phyloP scores from a whole-genome alignment of 2,329 filamentous ascomycete species.

The Calcarisporium arbuscula region DNA sequence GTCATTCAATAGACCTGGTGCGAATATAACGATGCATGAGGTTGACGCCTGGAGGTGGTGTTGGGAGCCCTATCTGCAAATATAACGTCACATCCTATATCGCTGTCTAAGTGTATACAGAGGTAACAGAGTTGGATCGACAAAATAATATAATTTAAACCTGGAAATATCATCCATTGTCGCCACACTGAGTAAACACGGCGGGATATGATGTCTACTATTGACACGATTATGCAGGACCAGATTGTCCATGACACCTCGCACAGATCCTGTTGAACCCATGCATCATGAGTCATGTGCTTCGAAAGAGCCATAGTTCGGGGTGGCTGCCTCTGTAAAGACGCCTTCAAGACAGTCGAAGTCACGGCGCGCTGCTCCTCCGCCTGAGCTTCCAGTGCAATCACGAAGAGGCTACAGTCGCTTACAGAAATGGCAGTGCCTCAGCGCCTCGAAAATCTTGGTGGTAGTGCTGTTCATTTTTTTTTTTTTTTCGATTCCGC shows the following conservation, averaged over 20 bases:
- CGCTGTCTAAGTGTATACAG: too few species aligned
- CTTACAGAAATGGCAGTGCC: slow-evolving; percentile 3
- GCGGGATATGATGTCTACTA: slow-evolving; percentile 4
- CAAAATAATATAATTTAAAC: too few species aligned
- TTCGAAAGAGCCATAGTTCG: slow-evolving; percentile 2
- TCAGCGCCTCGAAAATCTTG: slow-evolving; percentile 5
- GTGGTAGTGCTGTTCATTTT: too few species aligned
- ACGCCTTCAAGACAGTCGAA: slow-evolving; percentile 1
- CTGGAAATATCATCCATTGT: too few species aligned
- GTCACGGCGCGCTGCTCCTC: slow-evolving; percentile 4
- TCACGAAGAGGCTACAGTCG: slow-evolving; percentile 8
- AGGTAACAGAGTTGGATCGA: too few species aligned
- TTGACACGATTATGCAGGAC: slow-evolving; percentile 3
- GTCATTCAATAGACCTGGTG: too few species aligned
- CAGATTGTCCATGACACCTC: slow-evolving; percentile 3
- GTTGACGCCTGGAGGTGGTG: too few species aligned
- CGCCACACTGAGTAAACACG: too few species aligned
- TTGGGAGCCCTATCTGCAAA: too few species aligned
- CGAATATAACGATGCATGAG: too few species aligned
- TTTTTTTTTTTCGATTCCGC: slow-evolving; percentile 1
- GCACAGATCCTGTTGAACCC: slow-evolving; percentile 7
- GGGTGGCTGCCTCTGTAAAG: slow-evolving; percentile 3
- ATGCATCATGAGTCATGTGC: slow-evolving; percentile 5
- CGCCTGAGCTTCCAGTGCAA: slow-evolving; percentile 4
- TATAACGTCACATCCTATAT: too few species aligned